Base-by-base conservation (phyloP, 2,329 filamentous ascomycete genomes). In the Cladosporium velox region DNA sequence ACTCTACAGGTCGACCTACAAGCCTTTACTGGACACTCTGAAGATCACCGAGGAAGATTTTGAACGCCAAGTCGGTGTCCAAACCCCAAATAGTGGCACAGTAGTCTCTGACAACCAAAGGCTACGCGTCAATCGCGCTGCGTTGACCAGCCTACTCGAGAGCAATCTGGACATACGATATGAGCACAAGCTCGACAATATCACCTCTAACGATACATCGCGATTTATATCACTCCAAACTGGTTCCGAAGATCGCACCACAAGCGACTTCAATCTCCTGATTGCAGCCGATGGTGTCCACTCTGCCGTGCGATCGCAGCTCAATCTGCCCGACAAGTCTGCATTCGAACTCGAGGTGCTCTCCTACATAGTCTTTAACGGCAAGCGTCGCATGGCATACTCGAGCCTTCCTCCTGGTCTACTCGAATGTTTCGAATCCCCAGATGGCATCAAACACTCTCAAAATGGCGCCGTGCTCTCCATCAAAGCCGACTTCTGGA, bases 241-340 rank as follows among this genome's bases (percentile, higher is more conserved):
- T 55, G 67, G 65, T 3, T 7, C 12, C n/a, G 12, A 34, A n/a
- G 41, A 4, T 11, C 12, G 34, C 34, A 35, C 68, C 35, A 61
- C 21, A 12, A 24, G 66, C 2, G 51, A 66, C 8, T 68, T 64
- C 24, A 65, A 69, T 1, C 57, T 74, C n/a, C 67, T 80, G 0
- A 65, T 81, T 32, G 79, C 71, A 2, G 73, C 74, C 1, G 79
- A 81, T 65, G 80, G 80, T 6, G 71, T 73, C 1, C 79, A 81
- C 65, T 81, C 79, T 1, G 57, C 64, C 1, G 41, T 58, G 24
- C 30, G 64, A 8, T 52, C 55, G 10, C 34, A 21, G 12, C 64
- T 65, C 35, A 51, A 44, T 21, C 24, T 65, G 14, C 15, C 32
- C 10, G n/a, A 54, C 10, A 35, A 60, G 10, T 12, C 26, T 1